These are phyloP conservation scores for Blastobotrys arbuscula DNA, from an alignment of 1,139 yeast species.

Conservation along the genomic window DNA sequence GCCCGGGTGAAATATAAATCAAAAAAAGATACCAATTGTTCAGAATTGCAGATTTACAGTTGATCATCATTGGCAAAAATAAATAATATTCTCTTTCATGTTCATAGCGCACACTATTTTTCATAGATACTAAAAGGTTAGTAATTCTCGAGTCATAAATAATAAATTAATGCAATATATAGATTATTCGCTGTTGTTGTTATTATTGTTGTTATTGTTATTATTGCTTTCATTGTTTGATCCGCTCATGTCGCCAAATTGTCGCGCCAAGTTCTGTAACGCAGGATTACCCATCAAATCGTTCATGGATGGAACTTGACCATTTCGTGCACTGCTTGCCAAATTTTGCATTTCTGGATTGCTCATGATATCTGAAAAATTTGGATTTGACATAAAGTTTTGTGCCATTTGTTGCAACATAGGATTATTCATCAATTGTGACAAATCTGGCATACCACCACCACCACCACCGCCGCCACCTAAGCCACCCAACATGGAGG, in stretches of 20 bases:
- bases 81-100: not conserved
- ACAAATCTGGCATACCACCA: slow-evolving; percentile 63
- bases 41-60: slow-evolving; percentile 27
- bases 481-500: slow-evolving; percentile 43
- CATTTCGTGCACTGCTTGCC: slow-evolving; percentile 22
- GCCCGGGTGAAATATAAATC: not conserved
- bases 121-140: not conserved
- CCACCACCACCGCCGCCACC: slow-evolving; percentile 59
- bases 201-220: not conserved
- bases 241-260: slow-evolving; percentile 22
- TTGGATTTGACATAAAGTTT: slow-evolving; percentile 86
- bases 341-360: slow-evolving; percentile 47
- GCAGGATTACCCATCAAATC: slow-evolving; percentile 79
- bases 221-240: not conserved
- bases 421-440: slow-evolving; percentile 76
- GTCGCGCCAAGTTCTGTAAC: slow-evolving; percentile 54
- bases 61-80: slow-evolving; percentile 23
- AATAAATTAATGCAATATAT: not conserved
- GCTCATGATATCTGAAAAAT: slow-evolving; percentile 64
- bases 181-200: slow-evolving; percentile 1
- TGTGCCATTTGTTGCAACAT: slow-evolving; percentile 82
- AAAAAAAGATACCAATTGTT: slow-evolving; percentile 3
- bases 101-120: too few relatives aligned
- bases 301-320: slow-evolving; percentile 52
- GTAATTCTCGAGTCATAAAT: not conserved